A percentile compares a stretch with the other conserved stretches of the same genome.
Conservation (phyloP, 192 early-diverging fungal genomes). For the Coemansia javaensis region DNA sequence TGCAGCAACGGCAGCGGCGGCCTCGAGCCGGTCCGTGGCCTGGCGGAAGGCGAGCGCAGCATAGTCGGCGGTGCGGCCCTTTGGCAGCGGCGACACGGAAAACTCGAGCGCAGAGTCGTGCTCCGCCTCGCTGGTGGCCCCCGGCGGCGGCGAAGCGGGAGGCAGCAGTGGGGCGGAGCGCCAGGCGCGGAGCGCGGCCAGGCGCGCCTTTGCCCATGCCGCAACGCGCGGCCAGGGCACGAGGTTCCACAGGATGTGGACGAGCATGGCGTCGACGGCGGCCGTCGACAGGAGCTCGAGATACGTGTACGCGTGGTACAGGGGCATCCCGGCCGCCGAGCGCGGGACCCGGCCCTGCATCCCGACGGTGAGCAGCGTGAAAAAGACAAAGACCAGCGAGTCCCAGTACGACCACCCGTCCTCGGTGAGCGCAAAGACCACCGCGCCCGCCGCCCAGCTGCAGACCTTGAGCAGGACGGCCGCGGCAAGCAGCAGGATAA, state of each 20-base stretch:
- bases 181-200: no score
- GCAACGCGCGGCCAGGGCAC: constrained; percentile 33
- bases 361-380: constrained; percentile 45
- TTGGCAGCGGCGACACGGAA: neutral
- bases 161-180: neutral
- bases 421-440: constrained; percentile 40
- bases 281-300: constrained; percentile 43
- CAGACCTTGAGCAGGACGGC: constrained; percentile 40
- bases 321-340: constrained; percentile 31
- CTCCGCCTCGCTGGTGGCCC: neutral
- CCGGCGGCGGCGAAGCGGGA: neutral
- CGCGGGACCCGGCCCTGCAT: constrained; percentile 35
- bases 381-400: constrained; percentile 43
- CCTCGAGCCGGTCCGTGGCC: constrained; percentile 23
- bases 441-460: constrained; percentile 34
- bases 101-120: neutral
- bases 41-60: neutral
- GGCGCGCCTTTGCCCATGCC: no score
- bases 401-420: constrained; percentile 50
- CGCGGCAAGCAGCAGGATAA: constrained; percentile 20
- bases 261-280: constrained; percentile 28
- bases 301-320: constrained; percentile 41
- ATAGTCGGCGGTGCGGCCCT: neutral
- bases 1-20: constrained; percentile 14
- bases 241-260: constrained; percentile 42